Conservation (phyloP, 2,329 filamentous ascomycete genomes). For the Colletotrichum navitas region DNA sequence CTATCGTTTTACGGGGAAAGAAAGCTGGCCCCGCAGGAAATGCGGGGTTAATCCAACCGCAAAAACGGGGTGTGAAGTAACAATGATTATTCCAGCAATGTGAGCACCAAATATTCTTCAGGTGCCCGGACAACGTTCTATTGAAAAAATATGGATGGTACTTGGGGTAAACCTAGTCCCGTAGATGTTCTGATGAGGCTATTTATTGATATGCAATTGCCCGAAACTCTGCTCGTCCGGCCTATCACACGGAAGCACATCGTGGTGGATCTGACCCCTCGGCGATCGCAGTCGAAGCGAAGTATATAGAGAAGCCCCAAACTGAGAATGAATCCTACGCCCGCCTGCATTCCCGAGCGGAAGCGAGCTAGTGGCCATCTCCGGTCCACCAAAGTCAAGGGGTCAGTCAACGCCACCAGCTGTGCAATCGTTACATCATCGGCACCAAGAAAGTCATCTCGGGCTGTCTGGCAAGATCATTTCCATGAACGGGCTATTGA, state of each 20-base stretch:
- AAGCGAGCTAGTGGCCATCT: no score
- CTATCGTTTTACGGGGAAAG: neutral
- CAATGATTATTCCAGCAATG: neutral
- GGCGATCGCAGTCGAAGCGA: neutral
- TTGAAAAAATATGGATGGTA: neutral
- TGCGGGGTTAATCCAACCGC: neutral
- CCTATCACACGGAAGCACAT: neutral
- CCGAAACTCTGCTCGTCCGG: neutral
- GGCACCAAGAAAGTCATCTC: no score
- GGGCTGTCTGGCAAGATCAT: no score
- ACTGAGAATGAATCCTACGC: constrained; percentile 1
- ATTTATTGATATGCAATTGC: neutral
- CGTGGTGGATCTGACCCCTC: neutral
- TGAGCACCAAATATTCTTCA: neutral
- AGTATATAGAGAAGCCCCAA: neutral
- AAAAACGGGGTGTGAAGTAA: neutral
- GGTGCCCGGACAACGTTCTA: neutral
- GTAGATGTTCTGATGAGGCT: neutral
- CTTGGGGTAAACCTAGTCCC: neutral
- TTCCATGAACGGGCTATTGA: no score
- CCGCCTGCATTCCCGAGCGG: no score
- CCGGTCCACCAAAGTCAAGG: no score
- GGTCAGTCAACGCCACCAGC: no score
- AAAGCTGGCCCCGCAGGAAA: neutral
- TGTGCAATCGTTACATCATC: no score